These are phyloP conservation scores for Dictyophora rubrovolvata DNA, from an alignment of 768 basidiomycete genomes.

Conservation along the genomic window DNA sequence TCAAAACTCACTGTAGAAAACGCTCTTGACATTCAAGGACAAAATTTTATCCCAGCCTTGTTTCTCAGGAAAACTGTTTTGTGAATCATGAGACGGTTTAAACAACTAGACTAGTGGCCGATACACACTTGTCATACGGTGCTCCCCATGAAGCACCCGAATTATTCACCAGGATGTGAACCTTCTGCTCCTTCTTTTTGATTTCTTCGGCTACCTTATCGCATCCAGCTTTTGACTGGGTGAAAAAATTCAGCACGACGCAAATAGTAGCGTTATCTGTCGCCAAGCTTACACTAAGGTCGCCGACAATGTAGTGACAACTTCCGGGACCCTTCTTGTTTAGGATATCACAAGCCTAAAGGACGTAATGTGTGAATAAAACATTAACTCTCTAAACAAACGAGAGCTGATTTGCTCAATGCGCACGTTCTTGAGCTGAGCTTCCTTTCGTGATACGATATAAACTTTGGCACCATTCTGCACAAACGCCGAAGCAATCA, in stretches of 20 bases:
- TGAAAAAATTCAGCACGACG: not conserved
- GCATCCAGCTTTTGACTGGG: slow-evolving; percentile 68
- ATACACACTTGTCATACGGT: slow-evolving; percentile 37
- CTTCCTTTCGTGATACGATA: slow-evolving; percentile 78
- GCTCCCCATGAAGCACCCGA: slow-evolving; percentile 79
- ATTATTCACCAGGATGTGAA: slow-evolving; percentile 81
- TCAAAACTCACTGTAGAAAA: slow-evolving; percentile 59
- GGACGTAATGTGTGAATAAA: too few species aligned
- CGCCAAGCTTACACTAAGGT: slow-evolving; percentile 41
- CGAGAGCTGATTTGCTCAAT: not conserved
- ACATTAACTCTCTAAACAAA: not conserved
- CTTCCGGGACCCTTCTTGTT: slow-evolving; percentile 50
- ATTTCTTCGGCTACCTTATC: slow-evolving; percentile 60
- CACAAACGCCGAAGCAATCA: slow-evolving; percentile 75
- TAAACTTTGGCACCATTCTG: slow-evolving; percentile 85
- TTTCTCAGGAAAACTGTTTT: slow-evolving; percentile 52
- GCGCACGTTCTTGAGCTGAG: slow-evolving; percentile 61
- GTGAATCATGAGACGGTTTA: not conserved
- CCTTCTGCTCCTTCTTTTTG: slow-evolving; percentile 55
- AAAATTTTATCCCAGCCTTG: slow-evolving; percentile 82
- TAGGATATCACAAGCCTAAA: slow-evolving; percentile 46
- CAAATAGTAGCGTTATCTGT: not conserved
- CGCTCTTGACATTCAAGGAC: slow-evolving; percentile 75
- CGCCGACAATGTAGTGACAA: slow-evolving; percentile 65
- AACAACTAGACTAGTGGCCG: not conserved